These are phyloP conservation scores for Naganishia vaughanmartiniae DNA, from an alignment of 768 basidiomycete genomes.

Conservation along the genomic window DNA sequence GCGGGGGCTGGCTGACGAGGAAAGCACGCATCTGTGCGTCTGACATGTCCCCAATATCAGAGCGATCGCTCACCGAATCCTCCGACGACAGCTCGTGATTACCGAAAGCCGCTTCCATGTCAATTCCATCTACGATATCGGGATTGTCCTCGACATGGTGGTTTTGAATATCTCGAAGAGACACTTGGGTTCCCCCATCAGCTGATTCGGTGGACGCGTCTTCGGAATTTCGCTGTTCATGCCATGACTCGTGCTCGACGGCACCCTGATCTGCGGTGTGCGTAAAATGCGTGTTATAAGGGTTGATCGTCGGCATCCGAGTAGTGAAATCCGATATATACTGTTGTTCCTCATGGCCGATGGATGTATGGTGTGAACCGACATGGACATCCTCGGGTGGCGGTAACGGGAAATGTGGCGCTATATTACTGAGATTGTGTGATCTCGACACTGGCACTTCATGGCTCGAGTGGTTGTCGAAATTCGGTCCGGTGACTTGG, in stretches of 20 bases:
- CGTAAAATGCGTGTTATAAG: slow-evolving; percentile 7
- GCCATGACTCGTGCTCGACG: slow-evolving; percentile 14
- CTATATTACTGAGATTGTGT: background rate
- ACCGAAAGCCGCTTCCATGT: slow-evolving; percentile 24
- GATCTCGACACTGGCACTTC: background rate
- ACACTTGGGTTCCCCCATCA: background rate
- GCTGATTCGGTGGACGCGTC: background rate
- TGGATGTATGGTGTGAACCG: background rate
- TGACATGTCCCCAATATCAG: slow-evolving; percentile 4
- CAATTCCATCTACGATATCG: slow-evolving; percentile 22
- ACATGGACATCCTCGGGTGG: slow-evolving; percentile 7
- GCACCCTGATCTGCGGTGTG: background rate
- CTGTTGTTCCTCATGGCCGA: slow-evolving; percentile 3
- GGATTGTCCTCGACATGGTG: slow-evolving; percentile 9
- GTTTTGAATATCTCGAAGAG: background rate
- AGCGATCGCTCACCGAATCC: slow-evolving; percentile 11
- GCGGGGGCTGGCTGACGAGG: slow-evolving; percentile 1
- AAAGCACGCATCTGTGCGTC: slow-evolving; percentile 5
- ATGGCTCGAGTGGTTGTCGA: slow-evolving; percentile 11
- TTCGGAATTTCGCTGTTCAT: slow-evolving; percentile 2
- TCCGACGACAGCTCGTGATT: slow-evolving; percentile 6
- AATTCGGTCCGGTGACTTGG: slow-evolving; percentile 28
- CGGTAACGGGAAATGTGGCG: slow-evolving; percentile 9
- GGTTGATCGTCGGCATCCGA: slow-evolving; percentile 1
- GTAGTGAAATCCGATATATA: slow-evolving; percentile 19